phyloP scores from a whole-genome alignment of 495 filamentous ascomycete species.

The Xanthoparmelia taractica region DNA sequence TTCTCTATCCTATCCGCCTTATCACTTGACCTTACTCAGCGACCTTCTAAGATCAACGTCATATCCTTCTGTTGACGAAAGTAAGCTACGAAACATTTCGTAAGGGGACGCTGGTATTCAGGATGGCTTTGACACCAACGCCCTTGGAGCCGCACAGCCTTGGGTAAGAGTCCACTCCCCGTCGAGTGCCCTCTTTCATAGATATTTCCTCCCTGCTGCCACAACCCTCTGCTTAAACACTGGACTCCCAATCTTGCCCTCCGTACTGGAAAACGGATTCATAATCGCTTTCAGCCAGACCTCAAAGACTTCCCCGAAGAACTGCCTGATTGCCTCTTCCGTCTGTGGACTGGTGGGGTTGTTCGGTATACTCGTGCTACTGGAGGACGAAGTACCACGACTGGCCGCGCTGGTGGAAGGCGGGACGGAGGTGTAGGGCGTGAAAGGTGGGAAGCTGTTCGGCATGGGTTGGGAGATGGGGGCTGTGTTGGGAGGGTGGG shows the following conservation, averaged over 20 bases:
- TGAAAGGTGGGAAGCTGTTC: constrained; percentile 31
- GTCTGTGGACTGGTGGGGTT: constrained; percentile 81
- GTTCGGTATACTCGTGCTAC: constrained; percentile 50
- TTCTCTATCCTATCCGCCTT: neutral
- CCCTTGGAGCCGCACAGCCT: too few species aligned
- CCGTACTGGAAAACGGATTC: constrained; percentile 84
- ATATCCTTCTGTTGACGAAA: neutral
- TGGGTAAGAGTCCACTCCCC: too few species aligned
- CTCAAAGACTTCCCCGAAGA: constrained; percentile 92
- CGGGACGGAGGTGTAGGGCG: constrained; percentile 29
- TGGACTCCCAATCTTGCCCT: constrained; percentile 74
- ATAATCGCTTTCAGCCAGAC: constrained; percentile 93
- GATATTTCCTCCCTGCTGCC: constrained; percentile 86
- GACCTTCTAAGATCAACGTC: neutral
- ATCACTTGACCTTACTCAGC: neutral
- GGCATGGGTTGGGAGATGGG: constrained; percentile 21
- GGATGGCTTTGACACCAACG: neutral
- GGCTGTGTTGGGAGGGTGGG: constrained; percentile 46
- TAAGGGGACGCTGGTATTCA: neutral
- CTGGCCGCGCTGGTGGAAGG: constrained; percentile 23
- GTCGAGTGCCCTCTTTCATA: constrained; percentile 39
- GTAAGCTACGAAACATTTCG: neutral
- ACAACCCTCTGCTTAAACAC: constrained; percentile 75
- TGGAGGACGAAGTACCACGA: constrained; percentile 7
- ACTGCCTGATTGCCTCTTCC: constrained; percentile 88